A percentile compares a stretch with the other conserved stretches of the same genome.
phyloP scores from a whole-genome alignment of 768 basidiomycete genomes.

The Tremella yokohamensis region DNA sequence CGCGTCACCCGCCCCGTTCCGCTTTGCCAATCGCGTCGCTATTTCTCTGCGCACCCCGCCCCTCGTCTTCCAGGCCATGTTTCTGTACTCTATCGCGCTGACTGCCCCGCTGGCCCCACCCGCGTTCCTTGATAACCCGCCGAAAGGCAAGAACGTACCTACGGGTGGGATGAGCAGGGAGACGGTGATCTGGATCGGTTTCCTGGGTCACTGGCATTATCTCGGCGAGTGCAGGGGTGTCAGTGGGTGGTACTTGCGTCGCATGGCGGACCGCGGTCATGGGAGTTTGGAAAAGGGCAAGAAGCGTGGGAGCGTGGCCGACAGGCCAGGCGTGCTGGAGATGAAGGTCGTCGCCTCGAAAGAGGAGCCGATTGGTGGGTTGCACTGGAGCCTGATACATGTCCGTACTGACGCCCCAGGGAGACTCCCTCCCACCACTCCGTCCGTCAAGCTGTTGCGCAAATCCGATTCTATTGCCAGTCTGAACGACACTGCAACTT shows the following conservation, averaged over 20 bases:
- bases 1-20: constrained; percentile 52
- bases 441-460: constrained; percentile 20
- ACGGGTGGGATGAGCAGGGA: constrained; percentile 14
- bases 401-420: constrained; percentile 2
- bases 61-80: constrained; percentile 80
- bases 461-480: constrained; percentile 25
- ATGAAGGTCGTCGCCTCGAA: constrained; percentile 32
- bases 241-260: constrained; percentile 32
- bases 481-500: constrained; percentile 5
- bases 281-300: constrained; percentile 27
- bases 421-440: no score
- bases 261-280: constrained; percentile 18
- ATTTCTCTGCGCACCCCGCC: constrained; percentile 88
- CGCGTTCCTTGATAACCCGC: constrained; percentile 27
- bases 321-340: constrained; percentile 37
- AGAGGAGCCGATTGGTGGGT: constrained; percentile 25
- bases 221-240: constrained; percentile 23
- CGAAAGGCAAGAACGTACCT: constrained; percentile 13
- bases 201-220: constrained; percentile 36
- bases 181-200: constrained; percentile 33
- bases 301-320: constrained; percentile 24
- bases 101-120: constrained; percentile 38
- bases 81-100: constrained; percentile 77
- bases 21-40: constrained; percentile 85
- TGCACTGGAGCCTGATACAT: constrained; percentile 13